These are phyloP conservation scores for Adansonia grandidieri DNA, from an alignment of 441 rosid genomes.

Conservation along the genomic window DNA sequence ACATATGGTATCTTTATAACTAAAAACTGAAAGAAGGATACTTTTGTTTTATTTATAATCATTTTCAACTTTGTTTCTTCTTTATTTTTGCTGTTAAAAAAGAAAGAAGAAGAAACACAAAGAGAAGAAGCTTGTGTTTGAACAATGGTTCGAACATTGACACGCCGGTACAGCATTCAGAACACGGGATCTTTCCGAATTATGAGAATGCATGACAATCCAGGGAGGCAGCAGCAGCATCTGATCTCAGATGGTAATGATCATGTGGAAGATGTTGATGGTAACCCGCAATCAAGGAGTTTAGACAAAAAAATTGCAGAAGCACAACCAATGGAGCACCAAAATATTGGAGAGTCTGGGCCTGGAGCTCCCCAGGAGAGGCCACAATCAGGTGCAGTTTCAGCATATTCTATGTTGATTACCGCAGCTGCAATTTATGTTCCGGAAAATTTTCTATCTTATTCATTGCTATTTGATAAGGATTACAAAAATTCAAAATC, in stretches of 20 bases:
- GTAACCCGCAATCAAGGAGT: constrained; percentile 7
- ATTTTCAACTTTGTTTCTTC: constrained; percentile 22
- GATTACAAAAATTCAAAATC: background rate
- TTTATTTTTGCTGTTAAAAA: constrained; percentile 23
- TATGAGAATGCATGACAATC: constrained; percentile 49
- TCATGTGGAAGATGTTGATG: background rate
- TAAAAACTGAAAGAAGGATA: background rate
- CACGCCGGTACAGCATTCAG: constrained; percentile 42
- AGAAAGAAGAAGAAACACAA: constrained; percentile 1
- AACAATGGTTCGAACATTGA: constrained; percentile 67
- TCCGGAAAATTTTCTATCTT: background rate
- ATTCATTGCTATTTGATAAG: background rate
- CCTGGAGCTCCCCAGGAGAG: constrained; percentile 32
- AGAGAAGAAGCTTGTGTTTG: background rate
- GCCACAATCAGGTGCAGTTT: constrained; percentile 44
- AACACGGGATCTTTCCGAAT: constrained; percentile 45
- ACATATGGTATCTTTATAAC: background rate
- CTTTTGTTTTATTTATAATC: constrained; percentile 13
- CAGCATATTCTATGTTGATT: constrained; percentile 21
- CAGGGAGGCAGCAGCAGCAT: constrained; percentile 37
- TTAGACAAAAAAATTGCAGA: background rate
- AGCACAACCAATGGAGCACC: background rate
- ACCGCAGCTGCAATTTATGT: background rate
- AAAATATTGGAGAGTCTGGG: background rate
- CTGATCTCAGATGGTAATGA: constrained; percentile 31